A percentile compares a stretch with the other conserved stretches of the same genome.
Conservation (phyloP, 139 green algal species). For the Chlorella vulgaris region DNA sequence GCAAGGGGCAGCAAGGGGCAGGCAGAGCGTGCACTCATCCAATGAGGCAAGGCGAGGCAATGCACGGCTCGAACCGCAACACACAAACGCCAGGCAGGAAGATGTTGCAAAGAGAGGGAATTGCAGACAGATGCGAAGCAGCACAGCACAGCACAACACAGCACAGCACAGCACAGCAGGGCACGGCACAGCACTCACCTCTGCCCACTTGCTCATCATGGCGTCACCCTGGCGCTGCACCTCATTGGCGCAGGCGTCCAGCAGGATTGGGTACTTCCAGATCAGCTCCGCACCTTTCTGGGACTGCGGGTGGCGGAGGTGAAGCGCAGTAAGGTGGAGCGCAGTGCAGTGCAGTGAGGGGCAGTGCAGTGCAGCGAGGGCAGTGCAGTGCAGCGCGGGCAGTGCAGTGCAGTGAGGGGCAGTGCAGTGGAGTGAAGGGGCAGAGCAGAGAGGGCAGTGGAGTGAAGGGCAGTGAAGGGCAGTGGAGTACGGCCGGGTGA, state of each 20-base stretch:
- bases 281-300: constrained; percentile 56
- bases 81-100: too few species aligned
- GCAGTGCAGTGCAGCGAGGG: too few species aligned
- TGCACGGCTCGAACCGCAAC: too few species aligned
- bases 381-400: too few species aligned
- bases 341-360: neutral
- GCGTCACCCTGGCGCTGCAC: constrained; percentile 78
- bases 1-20: too few species aligned
- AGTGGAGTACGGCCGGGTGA: too few species aligned
- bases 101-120: too few species aligned
- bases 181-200: constrained; percentile 51
- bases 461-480: too few species aligned
- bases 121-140: neutral
- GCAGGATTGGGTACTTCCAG: constrained; percentile 71
- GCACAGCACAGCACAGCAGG: neutral
- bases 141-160: neutral
- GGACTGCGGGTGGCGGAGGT: constrained; percentile 39
- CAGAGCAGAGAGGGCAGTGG: too few species aligned
- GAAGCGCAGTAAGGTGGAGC: neutral
- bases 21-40: too few species aligned
- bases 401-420: neutral
- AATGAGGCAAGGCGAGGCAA: too few species aligned
- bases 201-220: constrained; percentile 89
- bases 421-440: too few species aligned
- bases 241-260: constrained; percentile 88